These are phyloP conservation scores for Fusarium continuum DNA, from an alignment of 2,329 filamentous ascomycete species.

Conservation along the genomic window DNA sequence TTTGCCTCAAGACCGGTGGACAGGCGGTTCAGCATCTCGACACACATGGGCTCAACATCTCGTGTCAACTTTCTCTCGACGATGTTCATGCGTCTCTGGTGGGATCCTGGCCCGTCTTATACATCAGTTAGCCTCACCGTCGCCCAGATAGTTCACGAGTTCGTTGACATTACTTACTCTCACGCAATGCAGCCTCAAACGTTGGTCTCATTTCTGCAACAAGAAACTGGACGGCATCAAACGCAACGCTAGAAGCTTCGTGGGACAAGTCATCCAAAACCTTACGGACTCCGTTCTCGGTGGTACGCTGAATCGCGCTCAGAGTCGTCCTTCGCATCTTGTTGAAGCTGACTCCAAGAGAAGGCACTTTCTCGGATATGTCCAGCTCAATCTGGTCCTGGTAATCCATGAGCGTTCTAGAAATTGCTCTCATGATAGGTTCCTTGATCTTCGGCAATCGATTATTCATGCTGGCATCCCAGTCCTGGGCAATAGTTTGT, in stretches of 20 bases:
- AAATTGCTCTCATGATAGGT: not conserved
- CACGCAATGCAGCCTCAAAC: not conserved
- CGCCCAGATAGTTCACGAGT: accelerated
- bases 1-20: not conserved
- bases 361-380: not conserved
- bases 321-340: too few species aligned
- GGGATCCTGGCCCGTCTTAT: not conserved
- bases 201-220: not conserved
- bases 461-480: constrained; percentile 7
- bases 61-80: not conserved
- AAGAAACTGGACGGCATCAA: not conserved
- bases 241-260: not conserved
- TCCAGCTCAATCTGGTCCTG: not conserved
- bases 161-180: not conserved
- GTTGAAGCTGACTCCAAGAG: not conserved
- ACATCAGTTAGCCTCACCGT: not conserved
- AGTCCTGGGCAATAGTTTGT: not conserved
- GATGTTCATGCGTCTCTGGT: not conserved
- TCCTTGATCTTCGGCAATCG: not conserved
- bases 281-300: not conserved
- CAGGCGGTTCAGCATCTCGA: not conserved
- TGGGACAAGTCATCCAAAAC: not conserved
- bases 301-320: not conserved
- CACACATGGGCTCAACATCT: not conserved
- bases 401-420: not conserved